Evolutionary conservation across 768 basidiomycete genomes (phyloP), one percentile per base, ranked within the genome.

Genomic region (Chalciporus chontae): DNA sequence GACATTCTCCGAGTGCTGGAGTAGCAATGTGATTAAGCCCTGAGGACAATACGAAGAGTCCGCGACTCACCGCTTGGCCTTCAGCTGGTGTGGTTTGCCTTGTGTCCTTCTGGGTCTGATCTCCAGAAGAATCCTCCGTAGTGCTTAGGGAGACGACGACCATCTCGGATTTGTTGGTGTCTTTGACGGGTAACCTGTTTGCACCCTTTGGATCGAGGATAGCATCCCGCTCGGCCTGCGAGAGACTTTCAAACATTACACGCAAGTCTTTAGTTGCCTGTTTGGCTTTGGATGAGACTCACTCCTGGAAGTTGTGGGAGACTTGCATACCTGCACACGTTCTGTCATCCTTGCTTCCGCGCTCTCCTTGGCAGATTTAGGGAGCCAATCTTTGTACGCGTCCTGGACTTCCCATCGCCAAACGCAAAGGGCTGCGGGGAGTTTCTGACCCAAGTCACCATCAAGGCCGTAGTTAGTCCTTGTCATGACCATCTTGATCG

Each of bases 381-480:
- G 87, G 27, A 93, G 64, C 79, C 84, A 85, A 48, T 79, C 74
- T 50, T 71, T 70, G 54, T 77, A 73, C 17, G 74, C 57, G 3
- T 79, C 75, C 58, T 79, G 81, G 10, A 88, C 83, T 64, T 95
- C 93, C 93, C 92, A 95, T 45, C 88, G 74, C 90, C 90, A 94
- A 18, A 87, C 71, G 53, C 79, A 84, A 29, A 89, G 68, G n/a
- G 78, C 70, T 7, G 84, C 79, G 13, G 85, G 83, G 18, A 73
- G 60, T 62, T 78, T 87, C 45, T 71, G 70, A 31, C 78, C 78
- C 15, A 69, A 60, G 2, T 71, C 68, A 19, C 34, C 55, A 45
- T 89, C 82, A 5, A 94, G 67, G 1, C 93, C 93, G 60, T 94
- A 94, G 65, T 95, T 94, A 23, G 77, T 79, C 14, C 93, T 83